Conservation (phyloP, 2,329 filamentous ascomycete species). For the Aspergillus viridinutans region DNA sequence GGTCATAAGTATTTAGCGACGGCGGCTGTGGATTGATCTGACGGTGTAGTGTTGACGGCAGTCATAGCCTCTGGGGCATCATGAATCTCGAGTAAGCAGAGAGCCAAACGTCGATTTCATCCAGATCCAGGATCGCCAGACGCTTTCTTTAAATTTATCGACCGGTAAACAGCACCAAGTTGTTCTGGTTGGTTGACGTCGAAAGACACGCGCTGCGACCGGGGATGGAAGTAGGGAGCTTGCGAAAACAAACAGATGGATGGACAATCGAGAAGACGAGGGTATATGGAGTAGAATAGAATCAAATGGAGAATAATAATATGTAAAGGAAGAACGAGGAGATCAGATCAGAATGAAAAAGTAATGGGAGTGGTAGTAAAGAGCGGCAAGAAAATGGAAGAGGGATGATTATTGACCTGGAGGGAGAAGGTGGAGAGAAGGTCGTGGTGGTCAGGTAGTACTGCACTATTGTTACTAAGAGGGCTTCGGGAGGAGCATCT, state of each 20-base stretch:
- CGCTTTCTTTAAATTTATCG: background rate
- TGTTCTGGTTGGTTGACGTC: constrained; percentile 7
- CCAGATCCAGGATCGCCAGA: constrained; percentile 9
- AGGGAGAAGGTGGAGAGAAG: background rate
- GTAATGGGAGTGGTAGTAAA: constrained; percentile 1
- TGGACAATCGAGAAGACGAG: background rate
- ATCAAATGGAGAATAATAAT: background rate
- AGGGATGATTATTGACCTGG: background rate
- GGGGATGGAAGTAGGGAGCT: background rate
- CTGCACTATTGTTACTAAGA: background rate
- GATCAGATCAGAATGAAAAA: constrained; percentile 1
- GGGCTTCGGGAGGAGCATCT: background rate
- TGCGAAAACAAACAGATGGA: background rate
- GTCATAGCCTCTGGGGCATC: constrained; percentile 21
- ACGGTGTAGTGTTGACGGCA: constrained; percentile 11
- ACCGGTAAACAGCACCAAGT: background rate
- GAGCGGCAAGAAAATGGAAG: constrained; percentile 1
- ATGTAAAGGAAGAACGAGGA: constrained; percentile 1
- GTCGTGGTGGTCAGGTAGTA: background rate
- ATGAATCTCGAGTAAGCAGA: constrained; percentile 9
- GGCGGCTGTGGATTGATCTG: constrained; percentile 10
- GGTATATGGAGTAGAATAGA: constrained; percentile 1
- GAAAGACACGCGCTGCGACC: constrained; percentile 14
- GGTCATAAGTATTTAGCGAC: constrained; percentile 25
- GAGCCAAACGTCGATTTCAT: constrained; percentile 6